Base-by-base conservation (phyloP, 768 basidiomycete species). In the Termitomyces sp. region DNA sequence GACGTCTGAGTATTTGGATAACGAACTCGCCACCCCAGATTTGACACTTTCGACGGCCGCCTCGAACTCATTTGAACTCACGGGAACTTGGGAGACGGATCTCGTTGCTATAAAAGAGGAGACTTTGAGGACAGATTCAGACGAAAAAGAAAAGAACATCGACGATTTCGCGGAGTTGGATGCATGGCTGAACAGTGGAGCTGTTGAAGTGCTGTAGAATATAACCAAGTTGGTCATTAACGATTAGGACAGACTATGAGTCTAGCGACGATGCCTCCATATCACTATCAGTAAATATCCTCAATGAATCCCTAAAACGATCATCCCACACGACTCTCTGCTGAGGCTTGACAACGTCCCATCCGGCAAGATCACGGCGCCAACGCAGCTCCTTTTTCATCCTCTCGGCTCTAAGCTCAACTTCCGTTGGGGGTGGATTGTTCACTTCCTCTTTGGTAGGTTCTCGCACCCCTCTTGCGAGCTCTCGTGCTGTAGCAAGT, bases 301-400 rank as follows among this genome's bases (percentile, higher is more conserved):
- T 76, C 53, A 95, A 63, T 18, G 78, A 75, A 42, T 77, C 76
- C 50, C 75, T 71, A 62, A 91, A 89, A 55, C 86, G 75, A 56
- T 85, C 79, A 63, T 94, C 89, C 94, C 94, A 98, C 22, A 76
- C 76, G 12, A 89, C 84, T 15, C 73, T 72, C 50, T 70, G 71
- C 2, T 83, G 81, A 3, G 86, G 84, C 52, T 83, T 77, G 52
- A 95, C 76, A 52, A 94, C 81, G 38, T 80, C 77, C 89, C 89
- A 98, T 3, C 91, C 94, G 48, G 77, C 77, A 52, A 88, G 72
- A 62, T 95, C 89, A 20, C 81, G 77, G 42, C 83, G 80, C 96
- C 96, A 98, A 62, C 84, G 76, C 61, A 84, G 68, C 73, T 98
- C 96, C 72, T 94, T 96, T 70, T 88, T 88, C 68, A 94, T 68